Evolutionary conservation across 495 filamentous ascomycete species (phyloP).

Genomic region (Xylaria palmicola): DNA sequence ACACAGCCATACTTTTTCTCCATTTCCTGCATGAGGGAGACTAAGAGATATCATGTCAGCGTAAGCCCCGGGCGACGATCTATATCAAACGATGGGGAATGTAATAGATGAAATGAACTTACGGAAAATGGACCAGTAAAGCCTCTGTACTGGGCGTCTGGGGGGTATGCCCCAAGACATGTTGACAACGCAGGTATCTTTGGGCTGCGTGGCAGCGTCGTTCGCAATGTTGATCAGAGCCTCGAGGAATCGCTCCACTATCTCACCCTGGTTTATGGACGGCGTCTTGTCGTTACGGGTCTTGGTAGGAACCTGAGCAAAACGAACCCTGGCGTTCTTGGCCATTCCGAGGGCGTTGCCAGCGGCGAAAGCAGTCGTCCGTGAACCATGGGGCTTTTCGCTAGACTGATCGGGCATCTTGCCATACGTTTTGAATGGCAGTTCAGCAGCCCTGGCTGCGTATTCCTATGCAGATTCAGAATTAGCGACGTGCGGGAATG

Average conservation of each 20-base stretch:
- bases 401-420: neutral
- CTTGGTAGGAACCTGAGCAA: neutral
- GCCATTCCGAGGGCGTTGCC: neutral
- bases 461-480: neutral
- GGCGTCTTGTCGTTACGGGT: neutral
- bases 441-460: neutral
- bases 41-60: neutral
- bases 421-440: neutral
- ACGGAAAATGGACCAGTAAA: neutral
- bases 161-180: constrained; percentile 49
- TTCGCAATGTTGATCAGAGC: constrained; percentile 31
- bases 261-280: neutral
- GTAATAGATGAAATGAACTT: neutral
- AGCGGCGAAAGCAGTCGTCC: neutral
- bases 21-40: neutral
- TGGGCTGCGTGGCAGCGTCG: constrained; percentile 51
- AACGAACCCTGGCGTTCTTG: neutral
- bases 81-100: neutral
- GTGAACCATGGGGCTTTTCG: neutral
- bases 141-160: neutral
- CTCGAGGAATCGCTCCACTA: neutral
- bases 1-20: neutral
- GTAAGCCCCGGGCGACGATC: neutral
- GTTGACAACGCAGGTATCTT: constrained; percentile 44
- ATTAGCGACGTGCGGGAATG: neutral